Percentiles rank a stretch among this genome's conserved stretches.
These are phyloP conservation scores for Penicillium macrosclerotiorum DNA, from an alignment of 495 filamentous ascomycete species.

Conservation along the genomic window DNA sequence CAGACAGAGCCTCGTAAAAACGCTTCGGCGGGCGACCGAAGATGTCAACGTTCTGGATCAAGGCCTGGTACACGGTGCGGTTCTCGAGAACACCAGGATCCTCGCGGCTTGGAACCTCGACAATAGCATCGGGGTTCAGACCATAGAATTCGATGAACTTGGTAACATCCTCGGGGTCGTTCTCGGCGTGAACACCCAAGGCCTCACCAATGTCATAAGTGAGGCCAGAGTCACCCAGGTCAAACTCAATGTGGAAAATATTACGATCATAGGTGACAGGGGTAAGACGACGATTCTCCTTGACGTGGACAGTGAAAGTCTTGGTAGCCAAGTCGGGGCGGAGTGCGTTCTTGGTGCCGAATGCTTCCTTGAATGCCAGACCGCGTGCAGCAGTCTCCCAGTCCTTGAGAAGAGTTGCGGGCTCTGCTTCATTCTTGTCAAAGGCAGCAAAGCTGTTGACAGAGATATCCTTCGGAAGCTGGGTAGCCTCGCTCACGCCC, in stretches of 20 bases:
- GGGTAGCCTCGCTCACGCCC: conserved; percentile 48
- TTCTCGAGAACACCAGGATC: conserved; percentile 74
- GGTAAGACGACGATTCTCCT: conserved; percentile 92
- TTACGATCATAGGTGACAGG: conserved; percentile 90
- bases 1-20: conserved; percentile 91
- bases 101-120: conserved; percentile 88
- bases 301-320: conserved; percentile 83
- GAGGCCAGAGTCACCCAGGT: conserved; percentile 83
- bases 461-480: conserved; percentile 60
- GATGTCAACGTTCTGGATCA: conserved; percentile 93
- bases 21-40: conserved; percentile 95
- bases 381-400: conserved; percentile 85
- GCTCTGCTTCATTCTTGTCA: conserved; percentile 71
- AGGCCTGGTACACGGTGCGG: conserved; percentile 88
- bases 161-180: conserved; percentile 72
- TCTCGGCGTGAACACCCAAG: conserved; percentile 95
- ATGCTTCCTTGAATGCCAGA: conserved; percentile 92
- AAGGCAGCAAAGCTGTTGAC: conserved; percentile 80
- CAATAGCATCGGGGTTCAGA: conserved; percentile 74
- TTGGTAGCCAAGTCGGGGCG: conserved; percentile 83
- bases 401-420: conserved; percentile 61
- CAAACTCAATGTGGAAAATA: conserved; percentile 99
- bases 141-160: conserved; percentile 90
- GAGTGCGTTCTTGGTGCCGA: conserved; percentile 66
- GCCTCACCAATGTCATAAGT: conserved; percentile 97